Evolutionary conservation across 106 monocot species (phyloP).

Genomic region (Acorus gramineus): DNA sequence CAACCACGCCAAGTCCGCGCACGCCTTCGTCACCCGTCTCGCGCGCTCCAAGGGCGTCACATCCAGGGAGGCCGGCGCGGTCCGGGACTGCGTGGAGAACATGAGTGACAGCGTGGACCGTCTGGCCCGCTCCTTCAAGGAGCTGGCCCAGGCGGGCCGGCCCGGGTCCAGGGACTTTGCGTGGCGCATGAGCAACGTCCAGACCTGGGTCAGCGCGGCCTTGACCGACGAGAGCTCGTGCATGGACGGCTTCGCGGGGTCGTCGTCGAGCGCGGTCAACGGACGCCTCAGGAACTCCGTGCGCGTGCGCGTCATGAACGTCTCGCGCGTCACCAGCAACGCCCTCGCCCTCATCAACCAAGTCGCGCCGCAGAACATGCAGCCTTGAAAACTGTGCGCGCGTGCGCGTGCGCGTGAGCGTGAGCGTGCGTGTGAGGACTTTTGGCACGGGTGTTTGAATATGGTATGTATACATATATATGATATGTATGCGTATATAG

Average conservation of each 20-base stretch:
- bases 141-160: conserved; percentile 31
- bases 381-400: no score
- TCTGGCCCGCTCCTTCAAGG: conserved; percentile 35
- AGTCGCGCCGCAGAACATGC: conserved; percentile 10
- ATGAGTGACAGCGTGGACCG: conserved; percentile 51
- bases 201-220: conserved; percentile 81
- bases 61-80: conserved; percentile 20
- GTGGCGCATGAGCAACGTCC: conserved; percentile 55
- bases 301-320: conserved; percentile 25
- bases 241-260: conserved; percentile 25
- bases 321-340: conserved; percentile 59
- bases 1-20: conserved; percentile 16
- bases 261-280: not conserved
- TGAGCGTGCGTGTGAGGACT: no score
- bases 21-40: conserved; percentile 15
- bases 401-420: no score
- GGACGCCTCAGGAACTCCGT: conserved; percentile 13
- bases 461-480: no score
- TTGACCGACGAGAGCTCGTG: conserved; percentile 73
- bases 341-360: conserved; percentile 80
- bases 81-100: conserved; percentile 64
- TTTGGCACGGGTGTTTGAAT: no score
- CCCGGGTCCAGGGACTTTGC: conserved; percentile 16
- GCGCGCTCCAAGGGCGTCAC: not conserved
- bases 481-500: no score